phyloP scores from a whole-genome alignment of 805 yeast species.

The Wickerhamomyces bisporus region DNA sequence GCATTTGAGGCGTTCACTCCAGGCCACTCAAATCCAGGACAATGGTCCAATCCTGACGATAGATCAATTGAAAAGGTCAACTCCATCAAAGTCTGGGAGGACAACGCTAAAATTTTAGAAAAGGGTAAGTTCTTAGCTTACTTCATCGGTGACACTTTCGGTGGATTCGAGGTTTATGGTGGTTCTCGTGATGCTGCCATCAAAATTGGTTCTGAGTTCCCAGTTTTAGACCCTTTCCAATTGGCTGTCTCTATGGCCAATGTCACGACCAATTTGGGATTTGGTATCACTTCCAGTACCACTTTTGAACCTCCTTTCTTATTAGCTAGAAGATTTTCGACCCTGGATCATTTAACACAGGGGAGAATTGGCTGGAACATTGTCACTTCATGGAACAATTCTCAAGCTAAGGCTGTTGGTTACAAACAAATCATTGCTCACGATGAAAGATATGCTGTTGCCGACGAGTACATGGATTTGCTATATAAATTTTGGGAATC shows the following conservation, averaged over 20 bases:
- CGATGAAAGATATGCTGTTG: conserved; percentile 36
- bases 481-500: conserved; percentile 34
- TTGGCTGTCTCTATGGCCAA: conserved; percentile 34
- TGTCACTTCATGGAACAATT: conserved; percentile 38
- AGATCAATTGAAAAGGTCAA: conserved; percentile 11
- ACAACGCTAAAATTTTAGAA: conserved; percentile 29
- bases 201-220: conserved; percentile 24
- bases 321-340: conserved; percentile 36
- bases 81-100: conserved; percentile 15
- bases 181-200: conserved; percentile 34
- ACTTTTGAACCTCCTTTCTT: conserved; percentile 39
- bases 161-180: conserved; percentile 35
- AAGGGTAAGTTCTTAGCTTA: conserved; percentile 32
- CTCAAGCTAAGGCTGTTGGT: conserved; percentile 36
- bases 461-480: conserved; percentile 38
- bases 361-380: conserved; percentile 45
- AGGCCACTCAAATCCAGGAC: conserved; percentile 16
- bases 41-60: conserved; percentile 19
- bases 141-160: conserved; percentile 35
- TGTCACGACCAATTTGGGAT: conserved; percentile 33
- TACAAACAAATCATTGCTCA: conserved; percentile 32
- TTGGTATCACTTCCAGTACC: conserved; percentile 38
- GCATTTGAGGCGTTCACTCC: conserved; percentile 11
- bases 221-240: conserved; percentile 30
- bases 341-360: conserved; percentile 37